Percentiles rank a stretch among this genome's conserved stretches.
phyloP scores from a whole-genome alignment of 192 early-diverging fungal genomes.

The Funneliformis geosporum region DNA sequence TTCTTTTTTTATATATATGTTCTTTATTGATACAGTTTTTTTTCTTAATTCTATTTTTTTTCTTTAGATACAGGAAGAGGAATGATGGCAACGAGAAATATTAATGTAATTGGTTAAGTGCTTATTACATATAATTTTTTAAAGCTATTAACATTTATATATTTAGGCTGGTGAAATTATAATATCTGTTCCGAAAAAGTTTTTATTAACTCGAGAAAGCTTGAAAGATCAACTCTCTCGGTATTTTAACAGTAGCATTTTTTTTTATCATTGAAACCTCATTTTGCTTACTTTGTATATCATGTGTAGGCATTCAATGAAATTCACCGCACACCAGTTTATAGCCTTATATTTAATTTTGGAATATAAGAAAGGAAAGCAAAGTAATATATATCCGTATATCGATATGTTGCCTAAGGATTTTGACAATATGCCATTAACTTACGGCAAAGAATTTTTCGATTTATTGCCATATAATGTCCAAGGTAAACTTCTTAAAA shows the following conservation, averaged over 20 bases:
- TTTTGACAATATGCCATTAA: conserved; percentile 57
- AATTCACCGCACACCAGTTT: conserved; percentile 49
- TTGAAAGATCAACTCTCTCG: conserved; percentile 20
- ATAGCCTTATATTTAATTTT: conserved; percentile 50
- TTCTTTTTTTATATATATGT: too few species aligned
- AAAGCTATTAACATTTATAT: neutral
- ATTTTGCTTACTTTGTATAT: neutral
- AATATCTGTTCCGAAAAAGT: conserved; percentile 50
- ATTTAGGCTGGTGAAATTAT: conserved; percentile 54
- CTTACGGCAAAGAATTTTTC: conserved; percentile 39
- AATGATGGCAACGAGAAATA: conserved; percentile 60
- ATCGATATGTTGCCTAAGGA: conserved; percentile 50
- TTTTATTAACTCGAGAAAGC: conserved; percentile 48
- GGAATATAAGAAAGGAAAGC: conserved; percentile 38
- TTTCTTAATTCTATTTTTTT: neutral
- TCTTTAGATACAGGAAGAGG: conserved; percentile 60
- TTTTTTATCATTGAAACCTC: neutral
- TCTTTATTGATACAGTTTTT: neutral
- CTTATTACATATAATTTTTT: neutral
- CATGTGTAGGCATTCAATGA: neutral
- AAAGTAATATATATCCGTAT: conserved; percentile 45
- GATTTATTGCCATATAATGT: conserved; percentile 45
- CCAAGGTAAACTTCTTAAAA: conserved; percentile 34
- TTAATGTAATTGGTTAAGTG: conserved; percentile 40
- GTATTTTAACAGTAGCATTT: conserved; percentile 39